Conservation (phyloP, 1,284 basidiomycete genomes). For the Cryptococcus sp. region DNA sequence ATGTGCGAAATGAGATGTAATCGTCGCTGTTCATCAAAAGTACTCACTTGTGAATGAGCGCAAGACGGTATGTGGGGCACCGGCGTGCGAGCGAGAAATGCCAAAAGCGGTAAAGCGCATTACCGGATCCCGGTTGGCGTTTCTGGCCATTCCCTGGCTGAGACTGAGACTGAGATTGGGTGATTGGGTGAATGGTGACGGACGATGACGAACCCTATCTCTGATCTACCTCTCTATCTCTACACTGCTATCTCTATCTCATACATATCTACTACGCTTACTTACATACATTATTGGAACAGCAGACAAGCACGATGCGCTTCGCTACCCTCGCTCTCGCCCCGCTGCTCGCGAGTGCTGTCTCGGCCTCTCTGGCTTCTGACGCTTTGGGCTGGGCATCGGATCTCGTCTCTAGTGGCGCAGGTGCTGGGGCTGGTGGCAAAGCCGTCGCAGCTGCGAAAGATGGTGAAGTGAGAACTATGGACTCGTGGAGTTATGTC, state of each 20-base stretch:
- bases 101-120: too few relatives aligned
- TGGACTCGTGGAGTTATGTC: conserved; percentile 50
- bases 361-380: conserved; percentile 29
- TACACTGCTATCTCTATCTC: background rate
- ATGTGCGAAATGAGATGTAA: too few relatives aligned
- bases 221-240: background rate
- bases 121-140: too few relatives aligned
- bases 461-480: conserved; percentile 38
- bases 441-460: conserved; percentile 12
- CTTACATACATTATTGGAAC: background rate
- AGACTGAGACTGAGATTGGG: too few relatives aligned
- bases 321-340: conserved; percentile 30
- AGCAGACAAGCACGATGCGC: conserved; percentile 23
- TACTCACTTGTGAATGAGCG: too few relatives aligned
- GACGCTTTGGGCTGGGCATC: conserved; percentile 36
- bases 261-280: too few relatives aligned
- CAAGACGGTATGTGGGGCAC: too few relatives aligned
- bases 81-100: too few relatives aligned
- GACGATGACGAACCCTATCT: conserved; percentile 1
- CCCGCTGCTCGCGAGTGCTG: conserved; percentile 24
- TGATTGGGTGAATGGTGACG: too few relatives aligned
- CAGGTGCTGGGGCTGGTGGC: background rate
- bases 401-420: conserved; percentile 25
- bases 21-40: too few relatives aligned
- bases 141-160: too few relatives aligned